Percentiles rank a stretch among this genome's conserved stretches.
These are phyloP conservation scores for Stemphylium lycopersici DNA, from an alignment of 2,329 filamentous ascomycete genomes.

Conservation along the genomic window DNA sequence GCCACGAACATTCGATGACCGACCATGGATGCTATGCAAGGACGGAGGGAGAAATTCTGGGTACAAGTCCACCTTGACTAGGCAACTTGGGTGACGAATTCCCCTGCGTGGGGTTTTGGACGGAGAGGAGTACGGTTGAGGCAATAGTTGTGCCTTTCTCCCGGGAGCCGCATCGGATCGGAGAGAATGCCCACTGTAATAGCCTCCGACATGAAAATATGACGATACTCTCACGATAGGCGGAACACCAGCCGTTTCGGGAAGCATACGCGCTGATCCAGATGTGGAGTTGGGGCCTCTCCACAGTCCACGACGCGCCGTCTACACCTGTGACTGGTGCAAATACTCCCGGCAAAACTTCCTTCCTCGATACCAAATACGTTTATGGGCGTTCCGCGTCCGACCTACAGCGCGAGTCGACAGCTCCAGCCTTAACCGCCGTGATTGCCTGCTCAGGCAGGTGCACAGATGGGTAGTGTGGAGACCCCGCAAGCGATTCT, in stretches of 20 bases:
- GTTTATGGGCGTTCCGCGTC: not conserved
- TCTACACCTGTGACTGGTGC: conserved; percentile 12
- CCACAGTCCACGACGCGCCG: conserved; percentile 8
- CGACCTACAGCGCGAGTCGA: conserved; percentile 7
- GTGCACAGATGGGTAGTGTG: conserved; percentile 9
- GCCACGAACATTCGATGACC: conserved; percentile 8
- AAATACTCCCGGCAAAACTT: conserved; percentile 10
- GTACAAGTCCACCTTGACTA: not conserved
- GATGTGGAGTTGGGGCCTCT: conserved; percentile 7
- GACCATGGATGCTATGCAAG: not conserved
- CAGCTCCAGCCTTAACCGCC: conserved; percentile 14
- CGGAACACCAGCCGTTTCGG: not conserved
- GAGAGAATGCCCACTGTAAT: conserved; percentile 3
- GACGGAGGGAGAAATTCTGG: conserved; percentile 2
- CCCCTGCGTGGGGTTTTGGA: not conserved
- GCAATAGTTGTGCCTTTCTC: not conserved
- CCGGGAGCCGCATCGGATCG: conserved; percentile 12
- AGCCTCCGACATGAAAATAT: not conserved
- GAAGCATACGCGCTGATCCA: conserved; percentile 7
- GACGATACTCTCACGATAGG: not conserved
- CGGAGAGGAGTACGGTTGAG: not conserved
- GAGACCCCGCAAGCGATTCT: conserved; percentile 15
- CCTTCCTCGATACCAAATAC: conserved; percentile 3
- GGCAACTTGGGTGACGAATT: not conserved
- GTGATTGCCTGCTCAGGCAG: conserved; percentile 13